These are phyloP conservation scores for Colletotrichum echinochloae DNA, from an alignment of 2,329 filamentous ascomycete species.

Conservation along the genomic window DNA sequence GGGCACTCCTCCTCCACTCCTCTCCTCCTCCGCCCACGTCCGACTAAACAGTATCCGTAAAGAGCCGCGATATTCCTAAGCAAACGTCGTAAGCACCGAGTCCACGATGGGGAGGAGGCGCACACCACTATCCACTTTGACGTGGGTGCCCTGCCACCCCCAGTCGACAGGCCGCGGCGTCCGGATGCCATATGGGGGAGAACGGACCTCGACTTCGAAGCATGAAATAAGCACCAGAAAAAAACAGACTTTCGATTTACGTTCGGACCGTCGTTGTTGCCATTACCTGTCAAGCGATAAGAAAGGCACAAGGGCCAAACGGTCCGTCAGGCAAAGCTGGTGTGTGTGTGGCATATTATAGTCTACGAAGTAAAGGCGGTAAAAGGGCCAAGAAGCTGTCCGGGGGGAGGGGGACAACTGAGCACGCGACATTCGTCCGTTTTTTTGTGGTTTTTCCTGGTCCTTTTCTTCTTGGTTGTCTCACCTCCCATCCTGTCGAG, in stretches of 20 bases:
- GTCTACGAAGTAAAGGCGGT: too few species aligned
- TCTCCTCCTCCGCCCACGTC: constrained; percentile 16
- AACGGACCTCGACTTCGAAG: constrained; percentile 25
- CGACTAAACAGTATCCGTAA: constrained; percentile 19
- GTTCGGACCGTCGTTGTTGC: constrained; percentile 11
- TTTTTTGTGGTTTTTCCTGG: constrained; percentile 5
- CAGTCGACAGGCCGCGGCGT: neutral
- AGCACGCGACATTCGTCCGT: constrained; percentile 36
- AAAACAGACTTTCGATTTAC: neutral
- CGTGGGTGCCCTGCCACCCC: neutral
- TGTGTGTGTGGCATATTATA: too few species aligned
- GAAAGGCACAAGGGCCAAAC: neutral
- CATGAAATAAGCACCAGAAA: constrained; percentile 11
- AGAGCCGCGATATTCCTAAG: constrained; percentile 30
- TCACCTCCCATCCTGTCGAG: constrained; percentile 8
- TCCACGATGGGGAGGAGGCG: constrained; percentile 3
- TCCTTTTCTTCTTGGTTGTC: too few species aligned
- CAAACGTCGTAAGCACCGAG: constrained; percentile 16
- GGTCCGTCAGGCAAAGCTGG: constrained; percentile 14
- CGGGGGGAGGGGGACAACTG: too few species aligned
- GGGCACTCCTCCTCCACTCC: too few species aligned
- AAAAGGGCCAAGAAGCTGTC: too few species aligned
- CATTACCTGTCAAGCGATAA: neutral
- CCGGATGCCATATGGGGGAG: neutral
- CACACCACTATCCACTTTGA: too few species aligned